Percentiles rank a stretch among this genome's conserved stretches.
phyloP scores from a whole-genome alignment of 768 basidiomycete species.

The Russula olivacea region DNA sequence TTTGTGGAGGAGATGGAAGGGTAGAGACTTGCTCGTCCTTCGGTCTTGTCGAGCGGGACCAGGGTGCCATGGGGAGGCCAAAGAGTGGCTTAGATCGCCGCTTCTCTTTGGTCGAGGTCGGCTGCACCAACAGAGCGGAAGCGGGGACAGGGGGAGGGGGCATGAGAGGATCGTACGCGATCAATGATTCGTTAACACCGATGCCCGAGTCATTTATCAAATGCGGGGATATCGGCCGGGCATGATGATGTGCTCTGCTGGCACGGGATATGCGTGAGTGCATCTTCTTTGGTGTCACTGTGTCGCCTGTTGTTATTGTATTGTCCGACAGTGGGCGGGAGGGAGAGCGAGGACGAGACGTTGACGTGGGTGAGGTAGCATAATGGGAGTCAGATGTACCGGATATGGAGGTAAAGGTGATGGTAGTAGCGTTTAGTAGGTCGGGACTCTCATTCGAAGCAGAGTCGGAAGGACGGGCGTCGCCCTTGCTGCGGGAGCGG shows the following conservation, averaged over 20 bases:
- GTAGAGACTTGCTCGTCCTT: background rate
- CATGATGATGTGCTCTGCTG: conserved; percentile 5
- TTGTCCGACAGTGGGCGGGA: conserved; percentile 63
- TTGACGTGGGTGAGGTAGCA: conserved; percentile 30
- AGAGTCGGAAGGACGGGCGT: conserved; percentile 22
- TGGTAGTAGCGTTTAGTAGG: conserved; percentile 24
- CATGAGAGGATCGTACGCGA: conserved; percentile 23
- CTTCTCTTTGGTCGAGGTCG: conserved; percentile 32
- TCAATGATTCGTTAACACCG: conserved; percentile 9
- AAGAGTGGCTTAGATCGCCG: conserved; percentile 41
- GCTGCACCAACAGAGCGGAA: conserved; percentile 24
- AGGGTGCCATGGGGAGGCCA: conserved; percentile 26
- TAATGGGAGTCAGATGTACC: conserved; percentile 25
- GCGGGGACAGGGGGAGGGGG: conserved; percentile 22
- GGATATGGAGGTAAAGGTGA: conserved; percentile 20
- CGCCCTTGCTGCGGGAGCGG: conserved; percentile 43
- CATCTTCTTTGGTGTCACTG: conserved; percentile 41
- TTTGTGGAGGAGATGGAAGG: conserved; percentile 2
- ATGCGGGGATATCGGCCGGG: conserved; percentile 5
- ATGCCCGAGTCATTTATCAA: conserved; percentile 20
- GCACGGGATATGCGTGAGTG: conserved; percentile 21
- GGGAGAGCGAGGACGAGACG: conserved; percentile 42
- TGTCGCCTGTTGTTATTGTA: conserved; percentile 56
- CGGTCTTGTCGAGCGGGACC: conserved; percentile 11
- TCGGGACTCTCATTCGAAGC: conserved; percentile 27